Evolutionary conservation across 768 basidiomycete species (phyloP).

Genomic region (Leccinum rimulosum): DNA sequence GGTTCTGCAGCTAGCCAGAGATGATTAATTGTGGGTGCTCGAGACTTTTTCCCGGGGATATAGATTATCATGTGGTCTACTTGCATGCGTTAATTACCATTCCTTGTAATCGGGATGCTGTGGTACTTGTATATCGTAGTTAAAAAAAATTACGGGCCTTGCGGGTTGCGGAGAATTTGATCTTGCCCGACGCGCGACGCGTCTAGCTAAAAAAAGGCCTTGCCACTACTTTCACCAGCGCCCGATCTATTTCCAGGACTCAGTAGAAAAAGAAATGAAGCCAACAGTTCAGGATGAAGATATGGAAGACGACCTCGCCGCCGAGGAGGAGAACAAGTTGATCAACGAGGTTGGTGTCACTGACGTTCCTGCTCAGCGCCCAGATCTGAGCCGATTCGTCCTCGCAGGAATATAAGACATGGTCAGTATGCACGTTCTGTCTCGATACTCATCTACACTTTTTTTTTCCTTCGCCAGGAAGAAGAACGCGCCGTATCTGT

Average conservation of each 20-base stretch:
- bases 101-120: neutral
- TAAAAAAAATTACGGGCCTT: neutral
- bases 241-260: neutral
- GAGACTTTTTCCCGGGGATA: neutral
- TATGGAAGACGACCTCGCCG: conserved; percentile 74
- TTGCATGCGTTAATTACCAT: neutral
- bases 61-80: neutral
- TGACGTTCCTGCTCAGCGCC: neutral
- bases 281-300: conserved; percentile 54
- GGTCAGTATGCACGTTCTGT: conserved; percentile 41
- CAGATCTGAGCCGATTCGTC: conserved; percentile 9
- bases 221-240: neutral
- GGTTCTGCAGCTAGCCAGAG: neutral
- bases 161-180: neutral
- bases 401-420: conserved; percentile 79
- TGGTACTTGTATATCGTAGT: neutral
- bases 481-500: conserved; percentile 96
- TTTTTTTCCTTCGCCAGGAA: conserved; percentile 52
- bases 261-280: conserved; percentile 40
- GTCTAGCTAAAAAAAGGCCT: conserved; percentile 13
- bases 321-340: conserved; percentile 85
- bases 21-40: neutral
- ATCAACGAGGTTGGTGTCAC: conserved; percentile 70
- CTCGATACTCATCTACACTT: neutral
- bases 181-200: conserved; percentile 27